Evolutionary conservation across 2,329 filamentous ascomycete genomes (phyloP), one percentile per base, ranked within the genome.

Genomic region (Colletotrichum falcatum): DNA sequence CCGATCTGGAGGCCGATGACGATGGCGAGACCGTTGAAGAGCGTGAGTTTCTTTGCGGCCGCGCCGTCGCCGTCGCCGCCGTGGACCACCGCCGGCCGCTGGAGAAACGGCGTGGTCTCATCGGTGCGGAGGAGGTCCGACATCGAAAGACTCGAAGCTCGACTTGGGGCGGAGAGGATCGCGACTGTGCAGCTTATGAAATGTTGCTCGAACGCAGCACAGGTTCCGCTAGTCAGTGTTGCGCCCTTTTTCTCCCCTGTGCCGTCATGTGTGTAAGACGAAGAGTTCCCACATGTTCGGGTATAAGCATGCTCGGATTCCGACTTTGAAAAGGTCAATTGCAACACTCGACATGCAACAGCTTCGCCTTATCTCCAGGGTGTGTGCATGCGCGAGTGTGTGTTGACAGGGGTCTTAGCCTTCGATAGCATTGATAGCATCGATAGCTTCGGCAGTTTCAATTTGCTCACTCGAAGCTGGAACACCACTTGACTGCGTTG

Each of bases 1-100:
- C 84, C 84, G 67, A 85, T 84, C 74, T 85, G 83, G 11, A 85
- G 76, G 48, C 82, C 79, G 66, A 86, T 79, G n/a, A 85, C 78
- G 20, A 85, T 77, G 28, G 81, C 80, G 67, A 86, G 78, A 61
- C 78, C 74, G 65, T 79, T 76, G 39, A 77, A 62, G 35, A 73
- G 68, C 26, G 74, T 78, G 39, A 77, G 65, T 60, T 73, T 73
- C 2, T 42, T 42, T 48, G 70, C 44, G 16, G 37, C 26, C 39
- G 54, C 63, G 56, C 35, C 39, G 53, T 62, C 33, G 58, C 42
- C 39, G 37, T 54, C 48, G 53, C 61, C 37, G 39, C 55, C 56
- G 28, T 18, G 33, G 58, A 58, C 26, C 42, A 51, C 42, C 18
- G 44, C 33, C 30, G 64, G 58, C 51, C 53, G 68, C 61, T 71